Evolutionary conservation across 2,329 filamentous ascomycete genomes (phyloP).

Genomic region (Aciculosporium take): DNA sequence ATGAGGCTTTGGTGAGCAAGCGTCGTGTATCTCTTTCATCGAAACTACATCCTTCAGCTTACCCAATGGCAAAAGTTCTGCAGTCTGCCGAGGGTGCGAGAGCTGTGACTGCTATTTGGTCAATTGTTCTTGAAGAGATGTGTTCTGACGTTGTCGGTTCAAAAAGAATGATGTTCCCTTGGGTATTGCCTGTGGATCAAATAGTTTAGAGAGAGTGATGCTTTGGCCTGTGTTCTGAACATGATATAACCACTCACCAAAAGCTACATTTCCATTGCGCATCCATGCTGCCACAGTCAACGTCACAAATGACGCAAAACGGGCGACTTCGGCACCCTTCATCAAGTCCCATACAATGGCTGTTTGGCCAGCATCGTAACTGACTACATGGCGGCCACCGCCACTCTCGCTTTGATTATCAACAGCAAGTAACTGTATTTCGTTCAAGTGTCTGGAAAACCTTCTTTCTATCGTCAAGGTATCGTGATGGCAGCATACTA

Average conservation of each 20-base stretch:
- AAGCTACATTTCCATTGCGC: conserved; percentile 91
- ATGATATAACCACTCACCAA: conserved; percentile 48
- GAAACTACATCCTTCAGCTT: conserved; percentile 15
- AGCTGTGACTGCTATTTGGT: conserved; percentile 87
- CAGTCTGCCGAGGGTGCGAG: conserved; percentile 81
- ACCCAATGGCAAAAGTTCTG: conserved; percentile 93
- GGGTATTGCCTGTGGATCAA: conserved; percentile 55
- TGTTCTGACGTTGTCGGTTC: conserved; percentile 89
- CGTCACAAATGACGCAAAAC: conserved; percentile 85
- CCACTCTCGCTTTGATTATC: conserved; percentile 85
- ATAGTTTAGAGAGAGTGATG: background rate
- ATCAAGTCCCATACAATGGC: conserved; percentile 95
- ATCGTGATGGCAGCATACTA: conserved; percentile 86
- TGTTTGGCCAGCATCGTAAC: conserved; percentile 80
- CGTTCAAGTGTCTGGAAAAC: conserved; percentile 71
- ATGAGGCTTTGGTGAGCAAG: conserved; percentile 7
- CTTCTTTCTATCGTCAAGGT: conserved; percentile 76
- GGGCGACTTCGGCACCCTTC: conserved; percentile 76
- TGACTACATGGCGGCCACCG: conserved; percentile 74
- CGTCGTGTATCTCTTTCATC: background rate
- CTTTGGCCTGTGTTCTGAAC: background rate
- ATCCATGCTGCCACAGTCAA: conserved; percentile 84
- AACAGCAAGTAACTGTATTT: conserved; percentile 70
- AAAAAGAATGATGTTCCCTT: conserved; percentile 88
- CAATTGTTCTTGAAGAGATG: conserved; percentile 75